Conservation (phyloP, 345 rosid species). For the Odontarrhena argentea region DNA sequence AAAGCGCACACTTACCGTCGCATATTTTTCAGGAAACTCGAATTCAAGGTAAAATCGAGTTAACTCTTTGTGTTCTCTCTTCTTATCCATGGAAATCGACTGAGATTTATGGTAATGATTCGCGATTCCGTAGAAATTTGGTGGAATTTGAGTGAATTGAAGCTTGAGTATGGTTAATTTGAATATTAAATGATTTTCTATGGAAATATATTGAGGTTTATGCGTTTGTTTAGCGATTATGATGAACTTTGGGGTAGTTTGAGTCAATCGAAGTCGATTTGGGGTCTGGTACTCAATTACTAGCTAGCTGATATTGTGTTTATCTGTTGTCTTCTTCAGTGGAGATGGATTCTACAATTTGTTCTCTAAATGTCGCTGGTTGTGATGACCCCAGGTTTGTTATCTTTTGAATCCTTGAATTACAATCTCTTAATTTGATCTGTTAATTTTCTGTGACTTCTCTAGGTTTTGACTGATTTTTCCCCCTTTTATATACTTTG, state of each 20-base stretch:
- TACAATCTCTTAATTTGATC: neutral
- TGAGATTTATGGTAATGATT: neutral
- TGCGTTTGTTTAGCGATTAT: too few relatives aligned
- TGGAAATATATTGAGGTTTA: too few relatives aligned
- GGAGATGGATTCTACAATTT: neutral
- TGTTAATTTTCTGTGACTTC: neutral
- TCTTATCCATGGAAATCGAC: neutral
- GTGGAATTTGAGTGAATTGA: neutral
- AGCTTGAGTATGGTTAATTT: neutral
- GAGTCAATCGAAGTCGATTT: neutral
- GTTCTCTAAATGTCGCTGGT: neutral
- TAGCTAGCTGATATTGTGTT: neutral
- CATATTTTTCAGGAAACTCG: neutral
- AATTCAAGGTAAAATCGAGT: conserved; percentile 1
- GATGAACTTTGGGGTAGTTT: too few relatives aligned
- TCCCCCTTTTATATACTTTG: neutral
- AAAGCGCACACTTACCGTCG: neutral
- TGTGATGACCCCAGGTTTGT: neutral
- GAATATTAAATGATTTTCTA: too few relatives aligned
- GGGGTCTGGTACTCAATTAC: too few relatives aligned
- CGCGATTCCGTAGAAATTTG: neutral
- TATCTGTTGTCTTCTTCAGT: neutral
- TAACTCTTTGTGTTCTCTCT: neutral
- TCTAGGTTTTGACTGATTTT: neutral
- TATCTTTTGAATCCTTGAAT: neutral